Percentiles rank a stretch among this genome's conserved stretches.
These are phyloP conservation scores for Mangifera indica DNA, from an alignment of 345 rosid species.

Conservation along the genomic window DNA sequence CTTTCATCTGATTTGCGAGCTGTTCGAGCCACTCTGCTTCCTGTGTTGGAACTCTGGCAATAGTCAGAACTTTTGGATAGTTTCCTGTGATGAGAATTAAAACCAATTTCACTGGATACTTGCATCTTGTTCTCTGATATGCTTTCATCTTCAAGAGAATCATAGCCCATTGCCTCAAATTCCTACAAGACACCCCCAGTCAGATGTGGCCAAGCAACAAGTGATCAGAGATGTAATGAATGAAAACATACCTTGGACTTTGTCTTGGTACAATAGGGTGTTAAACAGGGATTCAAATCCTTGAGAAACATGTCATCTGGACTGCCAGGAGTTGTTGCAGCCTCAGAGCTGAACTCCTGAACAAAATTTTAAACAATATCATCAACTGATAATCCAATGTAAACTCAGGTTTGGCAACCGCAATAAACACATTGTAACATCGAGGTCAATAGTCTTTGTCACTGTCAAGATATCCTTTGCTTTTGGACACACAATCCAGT, in stretches of 20 bases:
- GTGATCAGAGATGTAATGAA: background rate
- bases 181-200: conserved; percentile 36
- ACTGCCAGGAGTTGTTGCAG: conserved; percentile 48
- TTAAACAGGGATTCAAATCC: conserved; percentile 87
- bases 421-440: too few species aligned
- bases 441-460: too few species aligned
- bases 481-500: too few species aligned
- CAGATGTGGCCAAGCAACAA: too few species aligned
- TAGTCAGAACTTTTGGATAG: conserved; percentile 64
- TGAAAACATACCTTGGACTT: conserved; percentile 53
- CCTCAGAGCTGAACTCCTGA: conserved; percentile 74
- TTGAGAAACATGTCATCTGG: conserved; percentile 67
- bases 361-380: background rate
- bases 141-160: conserved; percentile 40
- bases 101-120: conserved; percentile 28
- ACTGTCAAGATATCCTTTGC: too few species aligned
- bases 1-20: conserved; percentile 59
- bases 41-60: conserved; percentile 24
- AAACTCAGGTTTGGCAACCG: background rate
- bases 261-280: conserved; percentile 56
- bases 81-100: conserved; percentile 39
- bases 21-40: conserved; percentile 24
- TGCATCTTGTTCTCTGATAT: conserved; percentile 33
- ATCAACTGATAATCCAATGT: background rate
- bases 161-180: conserved; percentile 34